phyloP scores from a whole-genome alignment of 176 grass and related monocot species.

The Triticum monococcum region DNA sequence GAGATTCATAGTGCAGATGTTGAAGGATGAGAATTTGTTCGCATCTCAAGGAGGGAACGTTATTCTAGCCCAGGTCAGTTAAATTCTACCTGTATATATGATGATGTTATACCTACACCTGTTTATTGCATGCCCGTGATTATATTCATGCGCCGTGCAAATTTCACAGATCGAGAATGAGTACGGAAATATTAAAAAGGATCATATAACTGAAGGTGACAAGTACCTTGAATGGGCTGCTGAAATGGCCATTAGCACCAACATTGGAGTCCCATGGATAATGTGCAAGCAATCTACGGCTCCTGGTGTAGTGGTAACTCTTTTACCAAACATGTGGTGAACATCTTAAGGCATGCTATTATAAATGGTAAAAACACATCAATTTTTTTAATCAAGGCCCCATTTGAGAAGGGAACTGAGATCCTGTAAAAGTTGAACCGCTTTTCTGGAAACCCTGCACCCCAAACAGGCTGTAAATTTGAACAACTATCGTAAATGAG shows the following conservation, averaged over 20 bases:
- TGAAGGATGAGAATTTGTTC: constrained; percentile 73
- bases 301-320: constrained; percentile 78
- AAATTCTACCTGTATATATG: not conserved
- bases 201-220: constrained; percentile 45
- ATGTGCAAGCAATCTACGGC: constrained; percentile 93
- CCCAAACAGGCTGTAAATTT: not conserved
- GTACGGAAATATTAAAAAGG: constrained; percentile 62
- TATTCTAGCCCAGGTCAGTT: constrained; percentile 73
- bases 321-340: constrained; percentile 32
- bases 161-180: constrained; percentile 88
- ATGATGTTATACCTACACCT: not conserved
- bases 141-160: not conserved
- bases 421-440: not conserved
- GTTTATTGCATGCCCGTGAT: constrained; percentile 8
- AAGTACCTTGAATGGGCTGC: constrained; percentile 78
- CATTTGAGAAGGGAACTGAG: not conserved
- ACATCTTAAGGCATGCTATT: constrained; percentile 9
- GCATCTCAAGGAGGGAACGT: constrained; percentile 72
- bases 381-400: not conserved
- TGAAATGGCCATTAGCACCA: constrained; percentile 61
- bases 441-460: not conserved
- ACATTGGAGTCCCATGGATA: constrained; percentile 72
- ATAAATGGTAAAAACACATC: not conserved
- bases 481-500: not conserved
- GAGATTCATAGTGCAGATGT: constrained; percentile 58